These are phyloP conservation scores for Pachysandra terminalis DNA, from an alignment of 164 flowering plant species.

Conservation along the genomic window DNA sequence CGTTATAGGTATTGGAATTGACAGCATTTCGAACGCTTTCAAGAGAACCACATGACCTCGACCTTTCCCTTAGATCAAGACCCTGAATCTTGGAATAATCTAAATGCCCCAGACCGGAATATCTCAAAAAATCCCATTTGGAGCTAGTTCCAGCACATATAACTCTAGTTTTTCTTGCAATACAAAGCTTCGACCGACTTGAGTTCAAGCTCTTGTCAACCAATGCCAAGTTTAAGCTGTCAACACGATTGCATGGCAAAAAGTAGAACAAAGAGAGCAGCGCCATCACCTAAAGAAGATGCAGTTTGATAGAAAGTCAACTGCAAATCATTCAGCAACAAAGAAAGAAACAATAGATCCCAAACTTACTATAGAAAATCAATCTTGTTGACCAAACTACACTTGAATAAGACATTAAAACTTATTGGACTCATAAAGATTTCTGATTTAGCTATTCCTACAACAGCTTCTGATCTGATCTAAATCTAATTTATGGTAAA, in stretches of 20 bases:
- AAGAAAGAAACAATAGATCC: neutral
- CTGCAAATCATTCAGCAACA: neutral
- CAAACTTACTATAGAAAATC: neutral
- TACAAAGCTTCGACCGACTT: conserved; percentile 18
- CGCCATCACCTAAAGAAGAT: conserved; percentile 33
- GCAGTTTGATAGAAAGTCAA: conserved; percentile 10
- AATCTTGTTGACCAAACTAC: neutral
- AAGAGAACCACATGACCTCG: conserved; percentile 17
- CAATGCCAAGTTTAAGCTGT: conserved; percentile 19
- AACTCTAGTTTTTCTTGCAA: conserved; percentile 20
- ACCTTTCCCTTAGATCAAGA: conserved; percentile 10
- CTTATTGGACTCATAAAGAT: too few relatives aligned
- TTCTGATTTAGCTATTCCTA: neutral
- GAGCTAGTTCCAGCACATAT: conserved; percentile 13
- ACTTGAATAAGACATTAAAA: too few relatives aligned
- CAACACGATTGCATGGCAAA: conserved; percentile 23
- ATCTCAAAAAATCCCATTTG: conserved; percentile 12
- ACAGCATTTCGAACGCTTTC: conserved; percentile 14
- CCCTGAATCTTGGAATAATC: conserved; percentile 3
- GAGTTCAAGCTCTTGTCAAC: conserved; percentile 23
- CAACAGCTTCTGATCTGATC: neutral
- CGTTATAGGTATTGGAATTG: conserved; percentile 23
- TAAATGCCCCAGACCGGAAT: neutral
- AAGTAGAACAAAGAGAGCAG: conserved; percentile 30
- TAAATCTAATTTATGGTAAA: neutral